phyloP scores from a whole-genome alignment of 2,329 filamentous ascomycete genomes.

The Apiospora malaysiana region DNA sequence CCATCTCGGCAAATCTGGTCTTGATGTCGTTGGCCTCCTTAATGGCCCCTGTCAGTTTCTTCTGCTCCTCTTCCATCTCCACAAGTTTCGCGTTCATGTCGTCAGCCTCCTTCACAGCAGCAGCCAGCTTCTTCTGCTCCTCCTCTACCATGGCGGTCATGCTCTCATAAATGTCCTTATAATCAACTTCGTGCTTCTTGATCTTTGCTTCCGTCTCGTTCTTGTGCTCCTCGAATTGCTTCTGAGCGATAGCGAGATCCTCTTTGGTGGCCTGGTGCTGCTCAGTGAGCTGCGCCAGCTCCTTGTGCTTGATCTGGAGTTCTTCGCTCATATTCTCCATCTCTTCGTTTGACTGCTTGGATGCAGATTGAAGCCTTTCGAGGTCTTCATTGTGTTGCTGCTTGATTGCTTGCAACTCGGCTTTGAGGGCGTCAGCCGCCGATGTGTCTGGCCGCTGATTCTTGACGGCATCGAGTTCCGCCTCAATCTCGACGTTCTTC shows the following conservation, averaged over 20 bases:
- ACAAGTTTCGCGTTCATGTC: constrained; percentile 38
- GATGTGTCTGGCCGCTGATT: constrained; percentile 62
- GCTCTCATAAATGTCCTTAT: constrained; percentile 67
- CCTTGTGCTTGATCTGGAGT: constrained; percentile 40
- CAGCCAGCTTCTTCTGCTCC: constrained; percentile 49
- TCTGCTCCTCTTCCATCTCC: constrained; percentile 53
- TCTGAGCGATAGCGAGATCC: constrained; percentile 41
- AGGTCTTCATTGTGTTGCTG: constrained; percentile 53
- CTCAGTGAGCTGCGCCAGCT: constrained; percentile 28
- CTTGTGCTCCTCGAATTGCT: constrained; percentile 60
- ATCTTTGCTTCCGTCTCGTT: constrained; percentile 56
- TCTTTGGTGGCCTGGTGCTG: constrained; percentile 43
- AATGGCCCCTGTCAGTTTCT: constrained; percentile 38
- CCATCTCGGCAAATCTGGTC: constrained; percentile 43
- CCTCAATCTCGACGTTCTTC: constrained; percentile 63
- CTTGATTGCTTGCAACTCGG: constrained; percentile 56
- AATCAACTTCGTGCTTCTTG: constrained; percentile 65
- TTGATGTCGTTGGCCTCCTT: constrained; percentile 40
- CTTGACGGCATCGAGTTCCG: constrained; percentile 64
- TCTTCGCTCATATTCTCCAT: constrained; percentile 21
- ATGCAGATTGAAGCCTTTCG: constrained; percentile 44
- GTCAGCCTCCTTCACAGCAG: constrained; percentile 38
- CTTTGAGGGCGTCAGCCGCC: constrained; percentile 57
- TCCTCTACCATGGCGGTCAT: constrained; percentile 67
- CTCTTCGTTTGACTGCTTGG: constrained; percentile 39